Percentiles rank a stretch among this genome's conserved stretches.
Conservation (phyloP, 805 yeast genomes). For the Jamesozyma piceae region DNA sequence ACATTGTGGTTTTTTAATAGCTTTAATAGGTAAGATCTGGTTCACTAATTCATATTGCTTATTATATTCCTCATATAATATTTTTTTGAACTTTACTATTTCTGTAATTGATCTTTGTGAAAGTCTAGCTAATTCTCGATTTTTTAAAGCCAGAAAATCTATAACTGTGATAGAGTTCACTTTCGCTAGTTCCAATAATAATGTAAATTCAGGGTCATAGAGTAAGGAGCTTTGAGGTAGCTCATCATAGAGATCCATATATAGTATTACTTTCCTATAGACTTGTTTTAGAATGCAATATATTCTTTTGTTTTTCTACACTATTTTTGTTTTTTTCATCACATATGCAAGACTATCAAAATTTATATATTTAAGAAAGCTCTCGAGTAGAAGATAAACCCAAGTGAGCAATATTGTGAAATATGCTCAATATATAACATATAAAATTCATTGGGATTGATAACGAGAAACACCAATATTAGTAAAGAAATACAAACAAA, state of each 20-base stretch:
- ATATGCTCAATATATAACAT: too few species aligned
- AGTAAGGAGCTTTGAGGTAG: conserved; percentile 31
- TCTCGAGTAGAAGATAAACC: too few species aligned
- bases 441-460: too few species aligned
- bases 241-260: conserved; percentile 37
- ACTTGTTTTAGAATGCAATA: neutral
- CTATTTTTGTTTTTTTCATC: neutral
- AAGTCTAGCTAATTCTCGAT: conserved; percentile 29
- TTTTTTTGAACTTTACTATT: conserved; percentile 19
- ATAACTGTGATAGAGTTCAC: conserved; percentile 30
- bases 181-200: conserved; percentile 24
- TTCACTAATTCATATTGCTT: conserved; percentile 7
- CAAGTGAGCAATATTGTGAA: too few species aligned
- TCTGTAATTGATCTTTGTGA: conserved; percentile 30
- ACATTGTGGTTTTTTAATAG: neutral
- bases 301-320: neutral
- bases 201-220: conserved; percentile 27
- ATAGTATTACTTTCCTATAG: neutral
- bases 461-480: too few species aligned
- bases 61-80: conserved; percentile 13
- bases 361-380: too few species aligned
- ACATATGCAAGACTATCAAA: too few species aligned
- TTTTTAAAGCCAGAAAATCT: conserved; percentile 35
- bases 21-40: neutral
- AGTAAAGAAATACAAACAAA: too few species aligned